Evolutionary conservation across 108 stramenopile species (phyloP), one percentile per base, ranked within the genome.

Genomic region (Thalassiosira profunda): DNA sequence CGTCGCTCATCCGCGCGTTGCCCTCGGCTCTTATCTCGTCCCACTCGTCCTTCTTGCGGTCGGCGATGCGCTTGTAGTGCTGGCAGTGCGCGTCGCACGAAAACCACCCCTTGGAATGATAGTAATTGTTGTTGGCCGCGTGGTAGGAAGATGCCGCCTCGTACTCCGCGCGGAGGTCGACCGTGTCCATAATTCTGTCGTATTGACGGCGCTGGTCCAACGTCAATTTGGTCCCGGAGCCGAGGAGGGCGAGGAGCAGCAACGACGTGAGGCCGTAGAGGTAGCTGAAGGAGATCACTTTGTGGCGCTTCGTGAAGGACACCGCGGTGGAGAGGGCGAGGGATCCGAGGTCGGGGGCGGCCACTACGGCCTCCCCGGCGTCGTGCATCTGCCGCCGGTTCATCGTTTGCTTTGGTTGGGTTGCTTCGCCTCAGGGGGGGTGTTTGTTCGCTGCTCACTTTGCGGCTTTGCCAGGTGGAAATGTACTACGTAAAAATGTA

Each of bases 31-130:
- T 80, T 53, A 96, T 76, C 25, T 59, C 74, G 31, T 91, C 84
- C 76, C 92, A 75, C 38, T 69, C 70, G 6, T 44, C 25, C 56
- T 89, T 87, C 17, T 76, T 69, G 9, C 76, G 49, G 51, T 92
- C 76, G 86, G 87, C 87, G 3, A 79, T 68, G 23, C 43, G 43
- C 46, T 93, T 92, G 81, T 92, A 93, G 23, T 87, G 84, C 53
- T 89, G 86, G 56, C 94, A 95, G 4, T 86, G 67, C 24, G 80
- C 79, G 41, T 92, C 91, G 58, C 92, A 96, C 17, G 82, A 62
- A 34, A 95, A 86, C 95, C 95, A 96, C 34, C 95, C 95, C 67
- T 92, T 90, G 42, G 84, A 80, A 8, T 79, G 80, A 38, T 84
- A 82, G 33, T 96, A 93, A 10, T 79, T 78, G 29, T 77, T 40